Evolutionary conservation across 495 filamentous ascomycete species (phyloP).

Genomic region (Neurospora intermedia): DNA sequence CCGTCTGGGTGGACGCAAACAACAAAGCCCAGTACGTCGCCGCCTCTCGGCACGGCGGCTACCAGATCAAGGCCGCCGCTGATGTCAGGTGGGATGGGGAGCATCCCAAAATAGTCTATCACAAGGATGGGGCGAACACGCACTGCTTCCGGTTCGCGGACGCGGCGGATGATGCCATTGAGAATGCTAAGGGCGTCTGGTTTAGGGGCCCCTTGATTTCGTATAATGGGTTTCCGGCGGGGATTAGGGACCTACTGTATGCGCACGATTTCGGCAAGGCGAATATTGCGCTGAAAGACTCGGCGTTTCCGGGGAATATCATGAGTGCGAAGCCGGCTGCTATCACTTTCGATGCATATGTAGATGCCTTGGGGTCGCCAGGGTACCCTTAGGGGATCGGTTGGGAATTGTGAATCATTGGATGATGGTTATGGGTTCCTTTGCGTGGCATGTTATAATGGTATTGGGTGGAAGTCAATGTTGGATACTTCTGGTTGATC

Average conservation of each 20-base stretch:
- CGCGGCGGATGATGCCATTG: constrained; percentile 25
- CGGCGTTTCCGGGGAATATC: constrained; percentile 21
- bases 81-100: constrained; percentile 31
- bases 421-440: too few relatives aligned
- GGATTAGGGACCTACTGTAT: constrained; percentile 16
- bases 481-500: too few relatives aligned
- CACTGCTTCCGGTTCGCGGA: constrained; percentile 35
- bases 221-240: constrained; percentile 27
- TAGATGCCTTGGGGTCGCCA: constrained; percentile 27
- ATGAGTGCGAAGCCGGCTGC: constrained; percentile 17
- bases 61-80: constrained; percentile 19
- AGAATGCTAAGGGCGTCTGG: constrained; percentile 32
- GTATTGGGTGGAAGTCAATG: too few relatives aligned
- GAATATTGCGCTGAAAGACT: constrained; percentile 29
- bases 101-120: constrained; percentile 34
- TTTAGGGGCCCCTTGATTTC: constrained; percentile 27
- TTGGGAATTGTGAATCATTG: too few relatives aligned
- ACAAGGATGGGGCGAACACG: constrained; percentile 32
- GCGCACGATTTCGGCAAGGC: constrained; percentile 22
- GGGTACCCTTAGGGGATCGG: constrained; percentile 3
- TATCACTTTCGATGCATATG: constrained; percentile 25
- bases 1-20: constrained; percentile 24
- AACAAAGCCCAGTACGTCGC: constrained; percentile 24
- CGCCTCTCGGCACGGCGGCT: constrained; percentile 29
- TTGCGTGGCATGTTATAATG: too few relatives aligned